These are phyloP conservation scores for Nakaseomyces sp. DNA, from an alignment of 1,139 yeast genomes.

Conservation along the genomic window DNA sequence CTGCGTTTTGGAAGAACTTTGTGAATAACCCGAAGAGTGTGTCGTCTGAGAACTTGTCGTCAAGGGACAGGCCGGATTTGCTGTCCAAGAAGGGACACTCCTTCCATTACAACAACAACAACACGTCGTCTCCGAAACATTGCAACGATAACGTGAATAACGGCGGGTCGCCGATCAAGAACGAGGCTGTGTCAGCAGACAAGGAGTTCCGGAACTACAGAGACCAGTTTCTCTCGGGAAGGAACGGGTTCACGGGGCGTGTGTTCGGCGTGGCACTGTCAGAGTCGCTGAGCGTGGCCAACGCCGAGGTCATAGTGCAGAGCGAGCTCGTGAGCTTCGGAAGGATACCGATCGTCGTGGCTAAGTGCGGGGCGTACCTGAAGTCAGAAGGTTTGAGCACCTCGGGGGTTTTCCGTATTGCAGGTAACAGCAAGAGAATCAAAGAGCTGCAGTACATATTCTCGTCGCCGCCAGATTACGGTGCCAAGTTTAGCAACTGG, in stretches of 20 bases:
- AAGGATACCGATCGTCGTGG: conserved; percentile 52
- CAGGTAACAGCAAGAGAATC: conserved; percentile 83
- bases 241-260: conserved; percentile 32
- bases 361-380: conserved; percentile 82
- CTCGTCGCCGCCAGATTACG: conserved; percentile 82
- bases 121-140: neutral
- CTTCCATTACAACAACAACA: conserved; percentile 12
- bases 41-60: conserved; percentile 24
- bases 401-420: conserved; percentile 89
- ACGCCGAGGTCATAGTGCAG: conserved; percentile 33
- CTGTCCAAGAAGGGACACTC: conserved; percentile 8
- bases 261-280: conserved; percentile 83
- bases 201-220: conserved; percentile 18
- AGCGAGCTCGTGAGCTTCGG: conserved; percentile 31
- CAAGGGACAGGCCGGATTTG: neutral
- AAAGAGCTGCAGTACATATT: conserved; percentile 78
- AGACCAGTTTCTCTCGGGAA: conserved; percentile 25
- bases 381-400: conserved; percentile 68
- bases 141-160: neutral
- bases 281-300: conserved; percentile 61
- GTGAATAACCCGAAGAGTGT: conserved; percentile 30
- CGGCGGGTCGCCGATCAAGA: conserved; percentile 1
- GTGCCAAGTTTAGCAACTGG: conserved; percentile 73
- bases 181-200: neutral
- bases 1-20: conserved; percentile 36